Evolutionary conservation across 2,329 filamentous ascomycete genomes (phyloP).

Genomic region (Hawksworthiomyces lignivorus): DNA sequence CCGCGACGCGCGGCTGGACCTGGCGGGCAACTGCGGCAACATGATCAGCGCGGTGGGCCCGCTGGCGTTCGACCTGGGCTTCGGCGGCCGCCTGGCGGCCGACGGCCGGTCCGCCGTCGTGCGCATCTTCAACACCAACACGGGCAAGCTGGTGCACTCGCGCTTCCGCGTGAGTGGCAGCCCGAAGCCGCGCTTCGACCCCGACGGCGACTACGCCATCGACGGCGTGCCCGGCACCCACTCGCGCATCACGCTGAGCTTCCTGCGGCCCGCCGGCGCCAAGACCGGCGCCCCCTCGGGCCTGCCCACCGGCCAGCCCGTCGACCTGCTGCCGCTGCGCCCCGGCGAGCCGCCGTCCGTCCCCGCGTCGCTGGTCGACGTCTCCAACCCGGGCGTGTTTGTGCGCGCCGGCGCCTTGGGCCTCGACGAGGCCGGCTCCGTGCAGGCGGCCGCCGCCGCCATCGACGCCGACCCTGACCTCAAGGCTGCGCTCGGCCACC

Average conservation of each 20-base stretch:
- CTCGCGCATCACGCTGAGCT: conserved; percentile 29
- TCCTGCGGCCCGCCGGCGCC: conserved; percentile 32
- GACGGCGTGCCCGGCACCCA: conserved; percentile 31
- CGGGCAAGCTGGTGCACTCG: conserved; percentile 43
- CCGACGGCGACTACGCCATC: conserved; percentile 28
- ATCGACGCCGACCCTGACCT: conserved; percentile 26
- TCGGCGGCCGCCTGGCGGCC: conserved; percentile 26
- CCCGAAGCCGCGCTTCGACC: conserved; percentile 26
- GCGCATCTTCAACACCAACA: conserved; percentile 64
- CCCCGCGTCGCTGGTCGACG: conserved; percentile 31
- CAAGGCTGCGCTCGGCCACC: conserved; percentile 25
- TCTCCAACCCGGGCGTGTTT: conserved; percentile 35
- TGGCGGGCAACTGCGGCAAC: conserved; percentile 68
- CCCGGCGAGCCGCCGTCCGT: conserved; percentile 19
- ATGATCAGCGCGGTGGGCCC: conserved; percentile 62
- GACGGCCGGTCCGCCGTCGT: conserved; percentile 33
- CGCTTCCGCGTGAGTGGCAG: conserved; percentile 30
- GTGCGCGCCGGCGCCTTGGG: conserved; percentile 26
- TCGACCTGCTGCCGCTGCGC: conserved; percentile 24
- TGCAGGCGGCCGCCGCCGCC: conserved; percentile 17
- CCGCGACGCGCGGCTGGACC: conserved; percentile 51
- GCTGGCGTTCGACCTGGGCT: conserved; percentile 48
- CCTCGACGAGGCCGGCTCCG: conserved; percentile 10
- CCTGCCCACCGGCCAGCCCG: conserved; percentile 30
- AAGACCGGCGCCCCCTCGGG: conserved; percentile 28